These are phyloP conservation scores for Ceratocystis huliohia DNA, from an alignment of 2,329 filamentous ascomycete species.

Conservation along the genomic window DNA sequence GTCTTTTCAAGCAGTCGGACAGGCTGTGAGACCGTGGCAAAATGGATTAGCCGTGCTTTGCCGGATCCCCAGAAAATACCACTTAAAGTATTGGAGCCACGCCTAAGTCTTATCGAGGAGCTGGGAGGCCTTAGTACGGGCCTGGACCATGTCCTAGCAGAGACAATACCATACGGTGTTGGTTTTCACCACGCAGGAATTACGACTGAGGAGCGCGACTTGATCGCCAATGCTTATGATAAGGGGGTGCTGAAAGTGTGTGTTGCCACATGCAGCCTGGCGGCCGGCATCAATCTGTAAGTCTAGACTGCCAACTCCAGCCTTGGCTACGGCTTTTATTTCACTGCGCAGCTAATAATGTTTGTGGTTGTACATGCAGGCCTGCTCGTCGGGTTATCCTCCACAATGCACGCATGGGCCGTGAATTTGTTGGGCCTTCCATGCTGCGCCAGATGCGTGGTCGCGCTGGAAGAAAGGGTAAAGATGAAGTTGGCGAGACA, in stretches of 20 bases:
- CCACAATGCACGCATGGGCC: conserved; percentile 62
- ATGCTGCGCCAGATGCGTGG: conserved; percentile 75
- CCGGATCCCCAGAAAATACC: conserved; percentile 38
- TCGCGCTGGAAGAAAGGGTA: conserved; percentile 64
- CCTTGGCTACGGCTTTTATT: neutral
- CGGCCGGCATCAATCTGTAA: conserved; percentile 66
- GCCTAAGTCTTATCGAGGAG: conserved; percentile 52
- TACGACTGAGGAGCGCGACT: conserved; percentile 61
- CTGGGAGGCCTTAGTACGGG: conserved; percentile 53
- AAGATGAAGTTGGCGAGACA: conserved; percentile 64
- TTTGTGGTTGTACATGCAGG: conserved; percentile 23
- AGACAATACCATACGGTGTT: conserved; percentile 53
- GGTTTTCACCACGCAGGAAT: conserved; percentile 66
- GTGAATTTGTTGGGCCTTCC: conserved; percentile 62
- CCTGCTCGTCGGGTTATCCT: conserved; percentile 61
- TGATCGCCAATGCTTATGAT: conserved; percentile 60
- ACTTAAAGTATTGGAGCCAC: conserved; percentile 39
- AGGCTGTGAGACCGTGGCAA: conserved; percentile 55
- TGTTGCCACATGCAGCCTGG: conserved; percentile 65
- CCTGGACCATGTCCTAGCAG: conserved; percentile 51
- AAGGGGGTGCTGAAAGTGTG: conserved; percentile 54
- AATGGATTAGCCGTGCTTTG: conserved; percentile 54
- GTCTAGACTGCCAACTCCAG: neutral
- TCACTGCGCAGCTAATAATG: neutral
- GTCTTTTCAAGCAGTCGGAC: conserved; percentile 61